Evolutionary conservation across 2,329 filamentous ascomycete species (phyloP).

Genomic region (Clarireedia sp.): DNA sequence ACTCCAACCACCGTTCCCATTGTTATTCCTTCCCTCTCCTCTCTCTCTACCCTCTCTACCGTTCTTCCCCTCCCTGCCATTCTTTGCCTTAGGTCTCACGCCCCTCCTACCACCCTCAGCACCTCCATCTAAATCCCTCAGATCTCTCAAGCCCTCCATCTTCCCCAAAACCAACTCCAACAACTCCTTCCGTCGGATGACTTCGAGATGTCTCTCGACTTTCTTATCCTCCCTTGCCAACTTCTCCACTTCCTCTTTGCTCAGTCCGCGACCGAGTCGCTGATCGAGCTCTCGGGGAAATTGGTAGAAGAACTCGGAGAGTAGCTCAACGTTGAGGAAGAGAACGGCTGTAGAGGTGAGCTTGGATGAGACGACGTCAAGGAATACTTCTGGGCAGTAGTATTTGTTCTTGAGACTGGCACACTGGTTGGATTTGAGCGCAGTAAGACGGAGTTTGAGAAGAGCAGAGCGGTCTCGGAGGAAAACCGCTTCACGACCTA

Average conservation of each 20-base stretch:
- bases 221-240: conserved; percentile 93
- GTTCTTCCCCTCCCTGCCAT: conserved; percentile 9
- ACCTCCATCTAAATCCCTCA: conserved; percentile 55
- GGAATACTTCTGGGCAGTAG: conserved; percentile 91
- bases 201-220: conserved; percentile 79
- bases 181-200: conserved; percentile 85
- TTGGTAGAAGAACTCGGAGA: conserved; percentile 96
- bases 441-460: conserved; percentile 80
- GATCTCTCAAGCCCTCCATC: conserved; percentile 83
- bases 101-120: conserved; percentile 25
- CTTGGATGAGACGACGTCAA: conserved; percentile 95
- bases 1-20: conserved; percentile 6
- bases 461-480: conserved; percentile 85
- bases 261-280: conserved; percentile 73
- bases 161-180: conserved; percentile 90
- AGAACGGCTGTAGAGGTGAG: conserved; percentile 90
- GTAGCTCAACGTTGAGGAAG: conserved; percentile 92
- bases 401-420: conserved; percentile 81
- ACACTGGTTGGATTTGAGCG: conserved; percentile 87
- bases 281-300: conserved; percentile 89
- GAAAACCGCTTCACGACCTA: conserved; percentile 88
- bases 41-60: conserved; percentile 9
- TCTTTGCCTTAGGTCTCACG: neutral
- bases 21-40: conserved; percentile 7
- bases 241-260: conserved; percentile 71